These are phyloP conservation scores for Ophiosphaerella narmari DNA, from an alignment of 2,329 filamentous ascomycete species.

Conservation along the genomic window DNA sequence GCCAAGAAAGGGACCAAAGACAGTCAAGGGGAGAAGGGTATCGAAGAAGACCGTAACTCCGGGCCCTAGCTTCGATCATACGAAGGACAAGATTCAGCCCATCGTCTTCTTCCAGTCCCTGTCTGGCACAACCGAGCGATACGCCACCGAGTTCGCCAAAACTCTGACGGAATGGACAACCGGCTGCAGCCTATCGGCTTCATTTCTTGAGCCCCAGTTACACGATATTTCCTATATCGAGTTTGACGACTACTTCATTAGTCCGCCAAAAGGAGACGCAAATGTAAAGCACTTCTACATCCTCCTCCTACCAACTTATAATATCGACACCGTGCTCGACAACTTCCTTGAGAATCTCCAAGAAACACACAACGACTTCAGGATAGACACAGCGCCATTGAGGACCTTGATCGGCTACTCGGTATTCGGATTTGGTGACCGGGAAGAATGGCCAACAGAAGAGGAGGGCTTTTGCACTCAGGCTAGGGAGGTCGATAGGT, in stretches of 20 bases:
- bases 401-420: conserved; percentile 80
- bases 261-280: conserved; percentile 65
- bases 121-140: conserved; percentile 79
- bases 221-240: conserved; percentile 85
- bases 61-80: conserved; percentile 29
- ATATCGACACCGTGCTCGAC: conserved; percentile 90
- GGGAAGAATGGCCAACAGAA: conserved; percentile 89
- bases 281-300: conserved; percentile 75
- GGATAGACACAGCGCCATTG: conserved; percentile 87
- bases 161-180: conserved; percentile 54
- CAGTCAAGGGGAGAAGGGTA: conserved; percentile 43
- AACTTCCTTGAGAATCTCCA: conserved; percentile 84
- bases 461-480: conserved; percentile 92
- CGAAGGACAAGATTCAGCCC: conserved; percentile 64
- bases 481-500: conserved; percentile 86
- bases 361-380: conserved; percentile 95
- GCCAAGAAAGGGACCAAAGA: conserved; percentile 42
- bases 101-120: conserved; percentile 89
- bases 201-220: conserved; percentile 63
- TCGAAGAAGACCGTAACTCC: conserved; percentile 24
- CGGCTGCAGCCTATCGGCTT: conserved; percentile 40
- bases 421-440: conserved; percentile 92
- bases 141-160: conserved; percentile 67
- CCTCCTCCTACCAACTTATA: conserved; percentile 86
- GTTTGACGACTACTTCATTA: conserved; percentile 90